Percentiles rank a stretch among this genome's conserved stretches.
Evolutionary conservation across 306 rosid genomes (phyloP).

Genomic region (Lablab purpureus): DNA sequence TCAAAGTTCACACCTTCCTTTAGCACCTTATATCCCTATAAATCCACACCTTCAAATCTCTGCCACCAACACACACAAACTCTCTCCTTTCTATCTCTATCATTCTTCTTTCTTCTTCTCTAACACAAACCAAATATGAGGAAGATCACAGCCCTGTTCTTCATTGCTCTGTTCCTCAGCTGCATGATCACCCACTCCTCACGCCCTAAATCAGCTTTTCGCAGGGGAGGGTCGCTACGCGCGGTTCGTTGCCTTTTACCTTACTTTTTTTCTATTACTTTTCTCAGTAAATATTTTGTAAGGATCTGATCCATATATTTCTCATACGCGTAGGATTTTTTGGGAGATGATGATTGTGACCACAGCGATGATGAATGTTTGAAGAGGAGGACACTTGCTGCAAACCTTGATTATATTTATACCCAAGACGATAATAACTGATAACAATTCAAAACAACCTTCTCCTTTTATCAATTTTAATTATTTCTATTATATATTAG

Average conservation of each 20-base stretch:
- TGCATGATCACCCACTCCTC: constrained; percentile 44
- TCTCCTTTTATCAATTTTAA: no score
- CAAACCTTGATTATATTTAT: constrained; percentile 68
- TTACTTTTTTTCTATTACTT: neutral
- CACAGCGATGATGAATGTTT: constrained; percentile 61
- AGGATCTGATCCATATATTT: constrained; percentile 2
- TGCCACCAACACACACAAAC: neutral
- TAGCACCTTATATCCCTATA: constrained; percentile 42
- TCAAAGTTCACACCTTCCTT: constrained; percentile 45
- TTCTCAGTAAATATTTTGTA: neutral
- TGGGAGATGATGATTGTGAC: constrained; percentile 47
- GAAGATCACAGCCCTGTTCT: constrained; percentile 45
- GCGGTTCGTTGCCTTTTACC: constrained; percentile 29
- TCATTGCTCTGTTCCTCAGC: constrained; percentile 48
- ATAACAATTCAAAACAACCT: no score
- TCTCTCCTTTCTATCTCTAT: neutral
- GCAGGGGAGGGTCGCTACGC: neutral
- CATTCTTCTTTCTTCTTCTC: neutral
- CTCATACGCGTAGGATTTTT: constrained; percentile 24
- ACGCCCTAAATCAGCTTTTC: constrained; percentile 47
- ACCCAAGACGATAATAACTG: constrained; percentile 48
- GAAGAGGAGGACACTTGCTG: constrained; percentile 58
- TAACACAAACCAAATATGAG: constrained; percentile 46
- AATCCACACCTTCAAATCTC: constrained; percentile 33
- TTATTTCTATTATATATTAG: neutral